Base-by-base conservation (phyloP, 1,284 basidiomycete genomes). In the Ceratobasidium sp. region DNA sequence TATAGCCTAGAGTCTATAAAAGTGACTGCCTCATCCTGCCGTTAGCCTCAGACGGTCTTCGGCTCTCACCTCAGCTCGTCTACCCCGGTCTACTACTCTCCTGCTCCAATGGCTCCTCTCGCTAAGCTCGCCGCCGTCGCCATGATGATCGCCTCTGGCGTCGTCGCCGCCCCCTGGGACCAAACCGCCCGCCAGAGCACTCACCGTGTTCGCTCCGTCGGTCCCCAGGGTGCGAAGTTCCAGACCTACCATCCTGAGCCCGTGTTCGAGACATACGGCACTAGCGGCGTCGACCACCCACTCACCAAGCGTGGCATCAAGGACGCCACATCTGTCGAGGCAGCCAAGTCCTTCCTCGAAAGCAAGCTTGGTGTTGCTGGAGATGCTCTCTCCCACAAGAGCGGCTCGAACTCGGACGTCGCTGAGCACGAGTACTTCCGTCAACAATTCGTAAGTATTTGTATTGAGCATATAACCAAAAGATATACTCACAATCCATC, bases 361-460 rank as follows among this genome's bases (percentile, higher is more conserved):
- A 82, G 83, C 1, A 83, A 83, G 62, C 83, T 87, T 46, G 81
- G 82, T 6, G 77, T 86, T 6, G 79, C 82, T 56, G 61, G 82
- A 6, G 81, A 81, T 20, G 80, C 82, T n/a, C 81, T 86, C 70
- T 78, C 81, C 5, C 86, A 83, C 81, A 84, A 81, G 66, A 85
- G 86, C 64, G 85, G 86, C 15, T 86, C 84, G 74, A 78, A 80
- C 1, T 81, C 81, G 7, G 84, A 84, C 1, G 77, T 78, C 1
- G 81, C 83, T 9, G 83, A 82, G 40, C 84, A 85, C 77, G 87
- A 87, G 1, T 88, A 85, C 79, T 81, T 87, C 42, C 84, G 83
- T 79, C 88, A 89, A 80, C 82, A 80, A 52, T 84, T 88, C 79
- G 88, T 88, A 10, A 26, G 54, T 71, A 33, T 26, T 17, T 33